Percentiles rank a stretch among this genome's conserved stretches.
Conservation (phyloP, 495 filamentous ascomycete species). For the Penicillium cinerascens region DNA sequence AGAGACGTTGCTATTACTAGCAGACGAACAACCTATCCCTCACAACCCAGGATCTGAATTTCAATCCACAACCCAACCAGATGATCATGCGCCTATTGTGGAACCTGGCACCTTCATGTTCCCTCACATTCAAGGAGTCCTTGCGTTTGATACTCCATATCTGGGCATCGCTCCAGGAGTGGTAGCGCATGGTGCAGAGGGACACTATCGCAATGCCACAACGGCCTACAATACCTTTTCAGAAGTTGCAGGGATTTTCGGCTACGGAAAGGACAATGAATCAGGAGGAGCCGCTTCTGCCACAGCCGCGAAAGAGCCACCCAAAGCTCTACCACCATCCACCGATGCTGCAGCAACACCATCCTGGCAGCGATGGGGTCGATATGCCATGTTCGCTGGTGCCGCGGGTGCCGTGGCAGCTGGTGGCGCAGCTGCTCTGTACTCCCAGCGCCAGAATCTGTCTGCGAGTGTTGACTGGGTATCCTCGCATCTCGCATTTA, state of each 20-base stretch:
- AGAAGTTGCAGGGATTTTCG: slow-evolving; percentile 58
- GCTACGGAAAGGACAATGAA: slow-evolving; percentile 42
- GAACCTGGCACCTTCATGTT: slow-evolving; percentile 52
- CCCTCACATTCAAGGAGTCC: slow-evolving; percentile 72
- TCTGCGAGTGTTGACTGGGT: slow-evolving; percentile 72
- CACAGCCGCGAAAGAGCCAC: slow-evolving; percentile 5
- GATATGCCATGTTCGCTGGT: slow-evolving; percentile 77
- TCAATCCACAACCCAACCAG: slow-evolving; percentile 10
- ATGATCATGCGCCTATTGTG: slow-evolving; percentile 23
- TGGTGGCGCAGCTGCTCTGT: slow-evolving; percentile 83
- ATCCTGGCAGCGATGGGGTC: slow-evolving; percentile 71
- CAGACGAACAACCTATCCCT: slow-evolving; percentile 63
- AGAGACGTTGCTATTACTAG: slow-evolving; percentile 70
- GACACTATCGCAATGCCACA: slow-evolving; percentile 71
- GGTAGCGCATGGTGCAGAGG: slow-evolving; percentile 83
- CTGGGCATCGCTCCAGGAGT: slow-evolving; percentile 87
- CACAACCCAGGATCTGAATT: slow-evolving; percentile 20
- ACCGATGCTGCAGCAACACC: slow-evolving; percentile 53
- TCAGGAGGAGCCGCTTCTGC: slow-evolving; percentile 12
- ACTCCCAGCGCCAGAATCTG: slow-evolving; percentile 76
- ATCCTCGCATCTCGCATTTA: slow-evolving; percentile 89
- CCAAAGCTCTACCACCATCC: slow-evolving; percentile 25
- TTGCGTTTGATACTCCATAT: slow-evolving; percentile 95
- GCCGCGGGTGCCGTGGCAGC: slow-evolving; percentile 78
- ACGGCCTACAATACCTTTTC: slow-evolving; percentile 66